Percentiles rank a stretch among this genome's conserved stretches.
Evolutionary conservation across 228 moss, liverwort and hornwort species (phyloP).

Genomic region (Sphagnum magellanicum): DNA sequence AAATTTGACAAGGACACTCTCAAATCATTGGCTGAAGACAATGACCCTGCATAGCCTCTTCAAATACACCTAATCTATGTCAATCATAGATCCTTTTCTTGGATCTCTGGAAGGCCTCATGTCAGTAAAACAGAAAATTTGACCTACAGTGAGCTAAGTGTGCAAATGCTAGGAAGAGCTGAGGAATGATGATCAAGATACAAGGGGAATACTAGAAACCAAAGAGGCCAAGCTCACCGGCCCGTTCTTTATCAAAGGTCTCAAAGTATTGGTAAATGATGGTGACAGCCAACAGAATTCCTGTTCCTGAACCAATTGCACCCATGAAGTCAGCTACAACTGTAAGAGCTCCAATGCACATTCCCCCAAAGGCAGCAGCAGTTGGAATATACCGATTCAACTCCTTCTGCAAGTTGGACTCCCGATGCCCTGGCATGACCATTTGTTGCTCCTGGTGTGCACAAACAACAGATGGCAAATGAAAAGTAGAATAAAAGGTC

Average conservation of each 20-base stretch:
- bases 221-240: constrained; percentile 78
- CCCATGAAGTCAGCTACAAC: constrained; percentile 98
- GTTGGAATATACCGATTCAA: constrained; percentile 92
- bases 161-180: too few relatives aligned
- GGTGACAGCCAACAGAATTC: constrained; percentile 76
- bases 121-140: too few relatives aligned
- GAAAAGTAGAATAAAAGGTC: too few relatives aligned
- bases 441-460: constrained; percentile 90
- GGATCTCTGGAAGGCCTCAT: too few relatives aligned
- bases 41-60: too few relatives aligned
- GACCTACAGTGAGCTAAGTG: too few relatives aligned
- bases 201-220: constrained; percentile 36
- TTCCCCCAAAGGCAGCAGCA: constrained; percentile 90
- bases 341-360: constrained; percentile 93
- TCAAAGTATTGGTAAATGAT: constrained; percentile 88
- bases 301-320: constrained; percentile 91
- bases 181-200: too few relatives aligned
- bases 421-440: constrained; percentile 99
- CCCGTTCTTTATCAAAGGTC: constrained; percentile 84
- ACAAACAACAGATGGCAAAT: too few relatives aligned
- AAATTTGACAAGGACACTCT: too few relatives aligned
- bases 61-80: too few relatives aligned
- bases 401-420: constrained; percentile 93
- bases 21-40: too few relatives aligned
- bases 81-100: too few relatives aligned